These are phyloP conservation scores for Puccinia triticina DNA, from an alignment of 1,284 basidiomycete species.

Conservation along the genomic window DNA sequence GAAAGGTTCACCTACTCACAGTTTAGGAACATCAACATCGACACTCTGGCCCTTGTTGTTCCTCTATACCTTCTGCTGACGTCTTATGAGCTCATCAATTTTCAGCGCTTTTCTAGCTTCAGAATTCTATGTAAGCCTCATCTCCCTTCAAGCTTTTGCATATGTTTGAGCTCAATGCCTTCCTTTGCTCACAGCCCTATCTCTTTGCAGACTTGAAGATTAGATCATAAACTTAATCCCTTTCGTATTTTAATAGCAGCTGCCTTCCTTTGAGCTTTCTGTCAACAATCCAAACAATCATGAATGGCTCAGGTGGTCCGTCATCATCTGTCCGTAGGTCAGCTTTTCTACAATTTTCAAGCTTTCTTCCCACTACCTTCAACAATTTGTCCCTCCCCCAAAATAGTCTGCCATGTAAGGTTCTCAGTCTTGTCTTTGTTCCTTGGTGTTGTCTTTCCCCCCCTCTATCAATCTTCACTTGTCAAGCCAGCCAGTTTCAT, in stretches of 20 bases:
- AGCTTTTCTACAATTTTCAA: not conserved
- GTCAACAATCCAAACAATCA: not conserved
- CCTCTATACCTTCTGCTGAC: not conserved
- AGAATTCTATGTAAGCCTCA: not conserved
- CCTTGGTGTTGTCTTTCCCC: too few species aligned
- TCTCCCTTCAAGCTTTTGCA: not conserved
- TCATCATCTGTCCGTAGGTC: not conserved
- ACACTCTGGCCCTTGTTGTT: not conserved
- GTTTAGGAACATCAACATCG: not conserved
- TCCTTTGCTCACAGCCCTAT: not conserved
- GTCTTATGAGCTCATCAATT: not conserved
- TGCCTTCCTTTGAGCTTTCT: not conserved
- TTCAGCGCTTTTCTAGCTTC: not conserved
- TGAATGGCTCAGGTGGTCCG: not conserved
- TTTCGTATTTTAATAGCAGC: not conserved
- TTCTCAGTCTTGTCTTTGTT: not conserved
- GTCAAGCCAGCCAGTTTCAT: not conserved
- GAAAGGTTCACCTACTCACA: not conserved
- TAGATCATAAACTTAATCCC: not conserved
- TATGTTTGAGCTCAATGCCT: not conserved
- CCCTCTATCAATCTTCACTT: too few species aligned
- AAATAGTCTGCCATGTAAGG: not conserved
- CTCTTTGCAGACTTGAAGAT: not conserved
- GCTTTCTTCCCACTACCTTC: not conserved
- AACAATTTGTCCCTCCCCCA: not conserved